Conservation (phyloP, 345 rosid genomes). For the Microthlaspi erraticum region DNA sequence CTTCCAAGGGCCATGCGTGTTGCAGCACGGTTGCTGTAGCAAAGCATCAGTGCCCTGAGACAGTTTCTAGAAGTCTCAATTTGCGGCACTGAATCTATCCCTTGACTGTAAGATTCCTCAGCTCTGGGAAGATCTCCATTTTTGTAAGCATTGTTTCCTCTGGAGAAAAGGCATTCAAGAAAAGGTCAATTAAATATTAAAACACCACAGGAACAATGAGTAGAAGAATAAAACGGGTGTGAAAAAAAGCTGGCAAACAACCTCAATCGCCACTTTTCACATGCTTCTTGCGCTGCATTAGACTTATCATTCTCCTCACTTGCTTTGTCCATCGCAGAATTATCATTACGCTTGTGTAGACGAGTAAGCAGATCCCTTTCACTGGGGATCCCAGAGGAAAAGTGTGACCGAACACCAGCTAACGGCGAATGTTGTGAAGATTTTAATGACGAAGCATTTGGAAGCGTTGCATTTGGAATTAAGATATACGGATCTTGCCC, state of each 20-base stretch:
- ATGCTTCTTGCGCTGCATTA: constrained; percentile 77
- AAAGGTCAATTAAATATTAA: constrained; percentile 23
- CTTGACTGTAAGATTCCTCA: constrained; percentile 83
- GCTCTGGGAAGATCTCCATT: constrained; percentile 77
- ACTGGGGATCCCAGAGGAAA: constrained; percentile 48
- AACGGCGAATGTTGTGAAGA: constrained; percentile 53
- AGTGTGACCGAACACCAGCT: constrained; percentile 51
- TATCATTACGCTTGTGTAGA: constrained; percentile 45
- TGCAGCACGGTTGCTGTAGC: constrained; percentile 97
- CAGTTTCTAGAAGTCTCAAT: constrained; percentile 77
- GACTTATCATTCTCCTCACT: constrained; percentile 52
- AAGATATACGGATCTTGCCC: constrained; percentile 50
- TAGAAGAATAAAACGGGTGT: constrained; percentile 14
- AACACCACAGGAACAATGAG: constrained; percentile 18
- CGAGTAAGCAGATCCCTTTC: constrained; percentile 48
- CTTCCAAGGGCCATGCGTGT: constrained; percentile 84
- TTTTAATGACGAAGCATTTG: constrained; percentile 49
- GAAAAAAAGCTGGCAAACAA: constrained; percentile 38
- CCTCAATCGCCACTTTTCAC: constrained; percentile 99
- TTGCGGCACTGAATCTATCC: constrained; percentile 68
- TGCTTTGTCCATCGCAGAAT: constrained; percentile 48
- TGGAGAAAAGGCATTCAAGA: constrained; percentile 46
- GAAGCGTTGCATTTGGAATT: constrained; percentile 41
- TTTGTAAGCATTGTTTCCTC: constrained; percentile 94
- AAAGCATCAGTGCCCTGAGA: constrained; percentile 87